phyloP scores from a whole-genome alignment of 257 asterid species.

The Osmanthus fragrans region DNA sequence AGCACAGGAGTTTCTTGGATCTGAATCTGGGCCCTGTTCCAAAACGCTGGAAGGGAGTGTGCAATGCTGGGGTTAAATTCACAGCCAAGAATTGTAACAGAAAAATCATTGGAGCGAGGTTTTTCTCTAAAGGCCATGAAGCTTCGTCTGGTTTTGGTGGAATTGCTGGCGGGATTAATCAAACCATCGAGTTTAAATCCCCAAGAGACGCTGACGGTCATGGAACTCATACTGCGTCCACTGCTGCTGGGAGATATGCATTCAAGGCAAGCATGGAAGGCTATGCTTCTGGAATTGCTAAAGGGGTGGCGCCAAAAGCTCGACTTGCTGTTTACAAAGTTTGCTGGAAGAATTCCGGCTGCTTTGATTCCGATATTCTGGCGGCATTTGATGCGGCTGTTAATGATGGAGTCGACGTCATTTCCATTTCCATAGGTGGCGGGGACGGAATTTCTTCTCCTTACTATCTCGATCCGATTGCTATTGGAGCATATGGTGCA shows the following conservation, averaged over 20 bases:
- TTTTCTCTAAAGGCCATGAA: constrained; percentile 79
- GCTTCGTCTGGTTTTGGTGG: constrained; percentile 75
- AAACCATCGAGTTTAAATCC: constrained; percentile 75
- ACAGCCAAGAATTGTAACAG: constrained; percentile 54
- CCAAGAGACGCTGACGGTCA: constrained; percentile 98
- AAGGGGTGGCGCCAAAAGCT: constrained; percentile 97
- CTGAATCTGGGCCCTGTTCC: constrained; percentile 88
- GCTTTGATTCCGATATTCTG: constrained; percentile 91
- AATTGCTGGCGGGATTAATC: constrained; percentile 68
- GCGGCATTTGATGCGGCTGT: constrained; percentile 97
- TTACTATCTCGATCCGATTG: constrained; percentile 93
- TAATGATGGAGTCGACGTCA: constrained; percentile 89
- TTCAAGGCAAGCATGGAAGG: constrained; percentile 87
- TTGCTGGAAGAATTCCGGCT: constrained; percentile 91
- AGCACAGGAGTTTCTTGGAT: constrained; percentile 87
- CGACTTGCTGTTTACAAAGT: constrained; percentile 88
- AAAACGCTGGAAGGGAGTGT: constrained; percentile 71
- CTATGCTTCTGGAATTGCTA: constrained; percentile 88
- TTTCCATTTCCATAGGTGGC: constrained; percentile 91
- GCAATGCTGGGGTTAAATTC: constrained; percentile 63
- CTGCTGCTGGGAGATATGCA: constrained; percentile 92
- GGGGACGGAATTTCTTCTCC: constrained; percentile 94
- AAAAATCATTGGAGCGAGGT: constrained; percentile 87
- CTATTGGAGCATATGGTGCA: constrained; percentile 94
- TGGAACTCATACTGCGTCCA: constrained; percentile 96